Evolutionary conservation across 2,329 filamentous ascomycete species (phyloP), one percentile per base, ranked within the genome.

Genomic region (Orbilia ellipsospora): DNA sequence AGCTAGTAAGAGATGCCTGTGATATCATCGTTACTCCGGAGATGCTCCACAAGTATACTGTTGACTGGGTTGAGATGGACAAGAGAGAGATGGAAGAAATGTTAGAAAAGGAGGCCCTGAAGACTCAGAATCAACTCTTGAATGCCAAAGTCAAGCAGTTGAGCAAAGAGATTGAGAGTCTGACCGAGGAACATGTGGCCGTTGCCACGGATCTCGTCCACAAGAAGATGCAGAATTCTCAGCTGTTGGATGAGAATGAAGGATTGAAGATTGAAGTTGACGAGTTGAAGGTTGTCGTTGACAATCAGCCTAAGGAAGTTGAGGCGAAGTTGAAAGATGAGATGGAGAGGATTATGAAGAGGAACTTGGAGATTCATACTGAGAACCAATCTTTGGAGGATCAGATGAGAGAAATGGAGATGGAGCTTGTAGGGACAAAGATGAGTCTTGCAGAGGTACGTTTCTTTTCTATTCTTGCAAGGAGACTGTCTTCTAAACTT

Each of bases 41-140:
- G 80, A 89, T 91, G 80, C 88, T 99, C 20, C 91, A 91, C 80
- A 84, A 86, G 2, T 99, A 98, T 82, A 90, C 90, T 0, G 81
- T 86, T 0, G 95, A 99, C 81, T 99, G 94, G 94, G 93, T 96
- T 81, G 94, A 97, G 80, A 93, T 93, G 83, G 91, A 90, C 6
- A 89, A 89, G n/a, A 81, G 86, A 0, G 93, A 97, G 80, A 92
- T 91, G 81, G 92, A 93, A 74, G 89, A 92, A 1, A 93, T 97
- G 81, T 85, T 87, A 13, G 94, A 98, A 82, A 83, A 98, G 3
- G 91, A 94, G 78, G 85, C 87, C 8, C 85, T 98, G 76, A 89
- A 89, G 78, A 84, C 86, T 20, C 86, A 87, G 20, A 93, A 93
- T 77, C 82, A 87, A 10, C 88, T 87, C 51, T 87, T 95, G 31